Conservation (phyloP, 2,329 filamentous ascomycete genomes). For the Metarhizium robertsii region DNA sequence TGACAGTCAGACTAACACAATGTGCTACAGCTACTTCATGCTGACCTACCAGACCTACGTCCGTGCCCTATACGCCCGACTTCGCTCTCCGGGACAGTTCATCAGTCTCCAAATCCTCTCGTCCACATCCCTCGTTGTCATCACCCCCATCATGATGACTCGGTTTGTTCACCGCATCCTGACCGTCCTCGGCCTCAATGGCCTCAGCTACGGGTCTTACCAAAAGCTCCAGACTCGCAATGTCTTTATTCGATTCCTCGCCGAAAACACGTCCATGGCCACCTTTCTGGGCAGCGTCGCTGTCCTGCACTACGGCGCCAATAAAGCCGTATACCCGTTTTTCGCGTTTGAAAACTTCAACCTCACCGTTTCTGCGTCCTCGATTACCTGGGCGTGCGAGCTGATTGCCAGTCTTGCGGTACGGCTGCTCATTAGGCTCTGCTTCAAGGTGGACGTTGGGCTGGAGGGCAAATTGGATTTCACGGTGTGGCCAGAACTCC, state of each 20-base stretch:
- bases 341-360: constrained; percentile 57
- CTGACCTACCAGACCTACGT: constrained; percentile 65
- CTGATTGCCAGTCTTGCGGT: constrained; percentile 52
- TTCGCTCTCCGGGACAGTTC: constrained; percentile 57
- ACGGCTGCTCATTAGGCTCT: constrained; percentile 45
- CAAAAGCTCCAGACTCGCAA: constrained; percentile 58
- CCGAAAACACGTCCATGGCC: constrained; percentile 61
- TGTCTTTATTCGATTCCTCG: constrained; percentile 57
- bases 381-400: constrained; percentile 59
- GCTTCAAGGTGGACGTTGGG: constrained; percentile 53
- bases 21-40: constrained; percentile 46
- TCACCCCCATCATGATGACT: constrained; percentile 57
- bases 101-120: constrained; percentile 56
- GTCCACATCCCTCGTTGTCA: constrained; percentile 51
- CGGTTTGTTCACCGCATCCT: constrained; percentile 46
- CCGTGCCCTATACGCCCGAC: constrained; percentile 56
- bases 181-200: constrained; percentile 43
- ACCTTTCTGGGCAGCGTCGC: constrained; percentile 56
- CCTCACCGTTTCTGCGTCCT: constrained; percentile 53
- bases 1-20: constrained; percentile 1
- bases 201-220: constrained; percentile 52
- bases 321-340: constrained; percentile 61
- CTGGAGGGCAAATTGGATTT: constrained; percentile 56
- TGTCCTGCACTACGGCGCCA: constrained; percentile 57
- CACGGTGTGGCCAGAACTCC: constrained; percentile 55